Evolutionary conservation across 495 filamentous ascomycete genomes (phyloP), one percentile per base, ranked within the genome.

Genomic region (Mytilinidion resinicola): DNA sequence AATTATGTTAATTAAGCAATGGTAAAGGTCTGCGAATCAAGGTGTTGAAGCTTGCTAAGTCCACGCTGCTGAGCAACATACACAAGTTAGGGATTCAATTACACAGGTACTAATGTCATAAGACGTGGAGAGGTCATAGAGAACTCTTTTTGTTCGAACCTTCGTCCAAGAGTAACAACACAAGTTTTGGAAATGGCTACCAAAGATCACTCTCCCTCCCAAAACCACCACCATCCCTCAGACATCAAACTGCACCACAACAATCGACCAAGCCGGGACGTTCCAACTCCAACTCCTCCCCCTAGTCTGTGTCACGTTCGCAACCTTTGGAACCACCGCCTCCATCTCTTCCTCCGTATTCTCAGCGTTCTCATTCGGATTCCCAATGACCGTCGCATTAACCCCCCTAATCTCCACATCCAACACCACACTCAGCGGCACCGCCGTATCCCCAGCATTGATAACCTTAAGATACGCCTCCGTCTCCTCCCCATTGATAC

Each of bases 321-420:
- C 15, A 11, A 19, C 12, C 30, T 33, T 49, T 35, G 59, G 63
- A 14, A 62, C 39, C 0, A 72, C 66, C 11, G 60, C 61, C 10
- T 71, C 69, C 42, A 56, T 51, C 38, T 73, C 68, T 17, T 61
- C 59, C 14, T 66, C 53, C 56, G 57, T 71, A 53, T 77, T 77
- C 44, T 62, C 71, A 0, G 68, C 72, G 42, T 77, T 70, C 43
- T 69, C 57, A 51, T 77, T 70, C 36, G 66, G 56, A 50, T 75
- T 59, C 14, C 62, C 66, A 21, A 78, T 38, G 25, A 74, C 66
- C 1, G 75, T 76, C 3, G 72, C 67, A 44, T 74, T 78, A 30
- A 72, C 73, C 1, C 48, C 50, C 39, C 39, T 62, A 44, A 65
- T 64, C 51, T 47, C 52, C 19, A 54, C 30, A 51, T 75, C 73